Conservation (phyloP, 805 yeast species). For the Ogataea pignaliae region DNA sequence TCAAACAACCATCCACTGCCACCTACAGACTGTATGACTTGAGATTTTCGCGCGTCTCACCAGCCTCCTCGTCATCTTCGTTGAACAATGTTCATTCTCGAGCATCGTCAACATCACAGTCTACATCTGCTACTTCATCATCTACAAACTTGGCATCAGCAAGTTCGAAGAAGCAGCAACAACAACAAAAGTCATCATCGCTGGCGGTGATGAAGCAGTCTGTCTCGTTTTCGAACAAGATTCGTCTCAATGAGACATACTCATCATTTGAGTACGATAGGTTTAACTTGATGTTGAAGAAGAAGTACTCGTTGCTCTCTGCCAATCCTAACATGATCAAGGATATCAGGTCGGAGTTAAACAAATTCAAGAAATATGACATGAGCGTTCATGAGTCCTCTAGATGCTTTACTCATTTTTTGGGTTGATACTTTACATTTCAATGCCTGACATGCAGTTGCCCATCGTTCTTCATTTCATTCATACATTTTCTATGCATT, state of each 20-base stretch:
- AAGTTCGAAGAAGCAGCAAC: neutral
- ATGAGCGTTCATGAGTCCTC: constrained; percentile 69
- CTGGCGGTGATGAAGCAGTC: neutral
- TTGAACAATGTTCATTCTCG: neutral
- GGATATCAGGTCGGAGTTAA: constrained; percentile 60
- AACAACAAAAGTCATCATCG: neutral
- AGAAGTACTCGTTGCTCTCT: constrained; percentile 36
- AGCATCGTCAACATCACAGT: neutral
- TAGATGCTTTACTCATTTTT: constrained; percentile 60
- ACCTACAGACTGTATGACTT: neutral
- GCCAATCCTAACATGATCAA: constrained; percentile 48
- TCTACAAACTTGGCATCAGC: neutral
- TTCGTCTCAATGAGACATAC: constrained; percentile 48
- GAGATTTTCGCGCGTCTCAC: neutral
- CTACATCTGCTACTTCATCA: constrained; percentile 1
- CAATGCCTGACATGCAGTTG: too few species aligned
- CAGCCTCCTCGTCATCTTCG: neutral
- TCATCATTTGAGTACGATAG: constrained; percentile 51
- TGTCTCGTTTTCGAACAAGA: constrained; percentile 40
- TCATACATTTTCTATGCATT: too few species aligned
- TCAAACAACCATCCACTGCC: constrained; percentile 1
- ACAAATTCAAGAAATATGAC: constrained; percentile 53
- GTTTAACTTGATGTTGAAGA: constrained; percentile 47
- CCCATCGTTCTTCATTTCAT: constrained; percentile 2
- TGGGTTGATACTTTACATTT: constrained; percentile 19